Base-by-base conservation (phyloP, 169 alveolate genomes). In the Eimeria tenella region DNA sequence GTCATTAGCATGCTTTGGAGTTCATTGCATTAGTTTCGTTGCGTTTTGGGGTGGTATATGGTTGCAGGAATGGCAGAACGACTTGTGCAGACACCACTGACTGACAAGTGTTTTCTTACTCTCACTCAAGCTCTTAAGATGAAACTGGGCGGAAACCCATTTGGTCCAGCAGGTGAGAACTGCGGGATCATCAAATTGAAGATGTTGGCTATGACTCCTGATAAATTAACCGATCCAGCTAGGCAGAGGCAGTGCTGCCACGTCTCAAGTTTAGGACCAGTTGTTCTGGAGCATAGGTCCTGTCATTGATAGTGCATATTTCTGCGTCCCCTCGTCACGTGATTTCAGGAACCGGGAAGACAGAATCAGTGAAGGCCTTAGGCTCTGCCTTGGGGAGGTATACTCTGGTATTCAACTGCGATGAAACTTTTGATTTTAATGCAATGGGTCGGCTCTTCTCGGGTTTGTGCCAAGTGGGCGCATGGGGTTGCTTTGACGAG, bases 401-500 rank as follows among this genome's bases (percentile, higher is more conserved):
- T 87, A 99, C 98, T 62, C 95, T 99, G 75, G 99, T 99, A 11
- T 99, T 99, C 97, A 99, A 99, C 96, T 99, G 99, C 94, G 99
- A 98, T 95, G 99, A 99, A 87, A 98, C 98, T 13, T 98, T 99
- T 91, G 99, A 99, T 97, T 98, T 98, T 91, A 97, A 98, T 84
- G 99, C 99, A 58, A 99, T 99, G 99, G 99, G 98, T 60, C 96
- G 99, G 94, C 98, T 98, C 68, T 98, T 98, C 87, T 98, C 98
- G 65, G 99, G 99, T 65, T 95, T 98, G 17, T 97, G 98, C 50
- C 97, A 94, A 89, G 99, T 98, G 7, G 99, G 99, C 52, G 99
- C 99, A 8, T 99, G 99, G 99, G 99, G 99, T 49, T 99, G 99
- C 95, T 99, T 99, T 93, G 99, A 99, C 96, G 99, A 98, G 96